phyloP scores from a whole-genome alignment of 176 grass and related monocot species.

The Elymus sibiricus region DNA sequence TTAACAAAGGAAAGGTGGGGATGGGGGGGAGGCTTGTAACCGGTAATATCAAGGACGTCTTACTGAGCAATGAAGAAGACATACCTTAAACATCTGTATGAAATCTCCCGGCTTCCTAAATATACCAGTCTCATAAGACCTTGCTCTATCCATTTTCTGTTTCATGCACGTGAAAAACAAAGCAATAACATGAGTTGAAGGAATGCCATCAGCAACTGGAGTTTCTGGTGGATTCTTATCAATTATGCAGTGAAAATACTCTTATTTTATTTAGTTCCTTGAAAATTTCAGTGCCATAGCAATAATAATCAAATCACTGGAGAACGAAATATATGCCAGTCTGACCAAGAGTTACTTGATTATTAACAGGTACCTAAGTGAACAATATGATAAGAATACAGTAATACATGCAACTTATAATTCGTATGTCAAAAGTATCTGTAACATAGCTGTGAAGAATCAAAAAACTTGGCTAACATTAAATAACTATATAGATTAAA shows the following conservation, averaged over 20 bases:
- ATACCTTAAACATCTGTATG: constrained; percentile 98
- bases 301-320: not conserved
- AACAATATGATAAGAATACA: not conserved
- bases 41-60: constrained; percentile 15
- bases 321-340: not conserved
- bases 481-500: not conserved
- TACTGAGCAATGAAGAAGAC: not conserved
- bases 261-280: not conserved
- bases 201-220: not conserved
- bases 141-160: constrained; percentile 97
- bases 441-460: not conserved
- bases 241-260: not conserved
- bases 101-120: constrained; percentile 92
- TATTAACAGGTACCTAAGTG: not conserved
- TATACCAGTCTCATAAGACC: constrained; percentile 79
- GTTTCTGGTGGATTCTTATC: not conserved
- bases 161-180: constrained; percentile 27
- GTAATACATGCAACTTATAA: not conserved
- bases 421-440: not conserved
- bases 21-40: not conserved
- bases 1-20: not conserved
- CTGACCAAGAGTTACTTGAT: not conserved
- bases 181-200: constrained; percentile 14
- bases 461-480: not conserved
- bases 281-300: not conserved